These are phyloP conservation scores for Backusella mclennaniae DNA, from an alignment of 192 early-diverging fungal genomes.

Conservation along the genomic window DNA sequence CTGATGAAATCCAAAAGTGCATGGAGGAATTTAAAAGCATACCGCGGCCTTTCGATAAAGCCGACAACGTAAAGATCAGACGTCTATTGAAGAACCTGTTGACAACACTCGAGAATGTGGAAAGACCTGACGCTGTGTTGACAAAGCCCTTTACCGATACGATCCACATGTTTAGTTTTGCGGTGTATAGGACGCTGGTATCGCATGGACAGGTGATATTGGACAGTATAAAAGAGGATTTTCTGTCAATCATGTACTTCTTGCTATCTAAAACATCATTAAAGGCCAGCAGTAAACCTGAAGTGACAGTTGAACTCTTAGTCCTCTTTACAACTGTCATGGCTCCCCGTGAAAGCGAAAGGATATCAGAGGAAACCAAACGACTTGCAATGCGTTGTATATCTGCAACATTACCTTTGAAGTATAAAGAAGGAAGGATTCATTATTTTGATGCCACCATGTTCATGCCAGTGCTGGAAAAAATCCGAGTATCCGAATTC, in stretches of 20 bases:
- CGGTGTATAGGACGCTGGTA: background rate
- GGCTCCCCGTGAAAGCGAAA: background rate
- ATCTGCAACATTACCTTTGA: constrained; percentile 16
- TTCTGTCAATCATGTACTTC: constrained; percentile 1
- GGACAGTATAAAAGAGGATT: background rate
- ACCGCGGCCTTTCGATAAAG: background rate
- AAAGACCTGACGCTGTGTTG: background rate
- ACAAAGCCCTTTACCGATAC: background rate
- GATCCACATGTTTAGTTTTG: background rate
- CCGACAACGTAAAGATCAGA: background rate
- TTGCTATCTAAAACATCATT: constrained; percentile 4
- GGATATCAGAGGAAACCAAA: constrained; percentile 33
- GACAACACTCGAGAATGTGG: background rate
- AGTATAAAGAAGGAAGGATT: constrained; percentile 6
- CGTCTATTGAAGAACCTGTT: background rate
- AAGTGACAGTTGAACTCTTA: background rate
- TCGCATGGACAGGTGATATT: no score
- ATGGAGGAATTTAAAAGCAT: background rate
- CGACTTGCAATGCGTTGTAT: constrained; percentile 24
- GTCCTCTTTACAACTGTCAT: background rate
- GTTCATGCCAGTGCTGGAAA: background rate
- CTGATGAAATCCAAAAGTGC: background rate
- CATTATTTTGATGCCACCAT: background rate
- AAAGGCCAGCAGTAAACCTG: background rate
- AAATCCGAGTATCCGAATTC: constrained; percentile 8